These are phyloP conservation scores for Citrus mangshanensis DNA, from an alignment of 345 rosid genomes.

Conservation along the genomic window DNA sequence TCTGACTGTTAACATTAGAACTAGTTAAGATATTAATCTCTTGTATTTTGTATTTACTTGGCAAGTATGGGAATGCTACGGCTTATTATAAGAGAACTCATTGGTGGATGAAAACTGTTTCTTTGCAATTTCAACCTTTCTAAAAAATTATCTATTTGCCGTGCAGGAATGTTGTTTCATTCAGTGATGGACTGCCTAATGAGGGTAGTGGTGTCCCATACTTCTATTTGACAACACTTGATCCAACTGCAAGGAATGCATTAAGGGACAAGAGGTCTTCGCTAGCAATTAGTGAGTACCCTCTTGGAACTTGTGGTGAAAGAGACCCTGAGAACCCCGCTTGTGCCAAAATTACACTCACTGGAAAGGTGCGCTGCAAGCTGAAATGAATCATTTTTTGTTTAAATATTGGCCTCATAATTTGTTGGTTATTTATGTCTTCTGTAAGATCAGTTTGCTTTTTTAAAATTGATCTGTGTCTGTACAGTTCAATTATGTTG, in stretches of 20 bases:
- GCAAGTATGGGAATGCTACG: background rate
- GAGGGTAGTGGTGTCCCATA: slow-evolving; percentile 74
- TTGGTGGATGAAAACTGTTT: background rate
- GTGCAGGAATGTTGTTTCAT: slow-evolving; percentile 86
- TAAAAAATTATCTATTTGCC: background rate
- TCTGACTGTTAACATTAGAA: background rate
- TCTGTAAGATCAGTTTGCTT: background rate
- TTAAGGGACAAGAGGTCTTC: slow-evolving; percentile 72
- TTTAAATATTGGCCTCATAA: background rate
- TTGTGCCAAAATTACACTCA: slow-evolving; percentile 88
- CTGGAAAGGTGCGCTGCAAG: slow-evolving; percentile 62
- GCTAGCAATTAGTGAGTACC: slow-evolving; percentile 73
- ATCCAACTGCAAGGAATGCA: slow-evolving; percentile 91
- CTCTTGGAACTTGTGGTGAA: slow-evolving; percentile 86
- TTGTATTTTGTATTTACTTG: background rate
- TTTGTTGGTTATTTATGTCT: background rate
- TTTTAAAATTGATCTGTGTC: background rate
- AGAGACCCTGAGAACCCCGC: slow-evolving; percentile 85
- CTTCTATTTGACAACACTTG: slow-evolving; percentile 92
- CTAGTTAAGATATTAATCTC: background rate
- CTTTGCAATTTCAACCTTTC: background rate
- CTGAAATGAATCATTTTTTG: background rate
- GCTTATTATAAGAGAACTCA: background rate
- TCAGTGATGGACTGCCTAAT: slow-evolving; percentile 71
- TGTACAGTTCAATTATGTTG: background rate